Base-by-base conservation (phyloP, 2,329 filamentous ascomycete genomes). In the Phaeosphaeria sp. region DNA sequence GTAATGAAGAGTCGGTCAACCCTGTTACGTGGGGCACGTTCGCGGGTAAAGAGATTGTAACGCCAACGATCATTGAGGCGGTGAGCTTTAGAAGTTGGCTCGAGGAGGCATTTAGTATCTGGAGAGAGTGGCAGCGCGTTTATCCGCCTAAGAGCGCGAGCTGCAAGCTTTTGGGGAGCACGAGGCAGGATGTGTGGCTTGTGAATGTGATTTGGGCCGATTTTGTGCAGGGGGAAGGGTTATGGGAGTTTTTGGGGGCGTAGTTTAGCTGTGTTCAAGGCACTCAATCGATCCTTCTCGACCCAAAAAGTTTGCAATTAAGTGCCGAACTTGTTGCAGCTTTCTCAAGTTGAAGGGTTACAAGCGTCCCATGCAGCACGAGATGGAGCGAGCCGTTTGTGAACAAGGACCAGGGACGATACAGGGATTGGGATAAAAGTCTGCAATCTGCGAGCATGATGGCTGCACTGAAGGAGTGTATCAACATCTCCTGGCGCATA, bases 1-100 rank as follows among this genome's bases (percentile, higher is more conserved):
- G 77, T 6, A 77, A 81, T 46, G 78, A 89, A 0, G 87, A 91
- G 60, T 77, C 81, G 68, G 94, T 96, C 27, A 97, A 98, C 72
- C 93, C 94, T 0, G 95, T 99, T 1, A 99, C 95, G 0, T 98
- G 94, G 94, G 94, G 94, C 51, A 92, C 93, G 0, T 98, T 98
- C 79, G 90, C 91, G 0, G 92, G 92, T 43, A 97, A 97, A 79
- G 94, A 98, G 78, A 98, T 98, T 72, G 87, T 96, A 56, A 96
- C 93, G 21, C 94, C 94, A 2, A 98, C 94, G 1, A 98, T 98
- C 72, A 96, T 98, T 70, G 94, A 98, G 76, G 91, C 93, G 67
- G 92, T 97, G 51, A 95, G 91, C 74, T 98, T 98, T 83, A 85
- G 88, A 61, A 92, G 93, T 7, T 99, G 95, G 95, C 86, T 88